These are phyloP conservation scores for Echites panduratus DNA, from an alignment of 257 asterid genomes.

Conservation along the genomic window DNA sequence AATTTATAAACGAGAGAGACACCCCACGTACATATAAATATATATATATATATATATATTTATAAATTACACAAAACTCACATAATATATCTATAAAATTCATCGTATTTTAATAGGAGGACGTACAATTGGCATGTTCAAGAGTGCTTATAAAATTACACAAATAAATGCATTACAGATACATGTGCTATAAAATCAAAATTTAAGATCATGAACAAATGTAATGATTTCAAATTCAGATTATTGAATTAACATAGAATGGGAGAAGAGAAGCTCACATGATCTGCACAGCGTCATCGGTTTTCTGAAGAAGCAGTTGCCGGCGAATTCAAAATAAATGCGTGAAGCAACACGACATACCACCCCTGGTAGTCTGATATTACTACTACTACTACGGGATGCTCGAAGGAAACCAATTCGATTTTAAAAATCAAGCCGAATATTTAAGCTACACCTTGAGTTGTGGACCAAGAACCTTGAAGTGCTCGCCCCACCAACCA, in stretches of 20 bases:
- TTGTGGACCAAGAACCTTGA: constrained; percentile 2
- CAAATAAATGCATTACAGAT: neutral
- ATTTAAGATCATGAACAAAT: constrained; percentile 2
- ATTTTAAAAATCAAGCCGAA: neutral
- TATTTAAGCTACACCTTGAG: neutral
- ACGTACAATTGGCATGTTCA: constrained; percentile 11
- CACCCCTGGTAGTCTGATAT: neutral
- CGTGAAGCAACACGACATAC: neutral
- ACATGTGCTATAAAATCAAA: neutral
- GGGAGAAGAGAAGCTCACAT: constrained; percentile 3
- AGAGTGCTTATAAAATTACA: neutral
- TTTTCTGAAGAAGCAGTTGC: constrained; percentile 6
- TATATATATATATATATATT: neutral
- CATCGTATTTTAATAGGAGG: neutral
- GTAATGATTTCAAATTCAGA: neutral
- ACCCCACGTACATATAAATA: neutral
- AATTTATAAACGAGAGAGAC: neutral
- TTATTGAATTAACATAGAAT: neutral
- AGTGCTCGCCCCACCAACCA: neutral
- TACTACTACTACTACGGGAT: constrained; percentile 24
- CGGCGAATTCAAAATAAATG: constrained; percentile 12
- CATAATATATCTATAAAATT: neutral
- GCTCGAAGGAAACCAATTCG: constrained; percentile 24
- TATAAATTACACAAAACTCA: neutral
- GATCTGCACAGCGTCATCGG: constrained; percentile 8